phyloP scores from a whole-genome alignment of 2,329 filamentous ascomycete genomes.

The Phyllosticta citribraziliensis region DNA sequence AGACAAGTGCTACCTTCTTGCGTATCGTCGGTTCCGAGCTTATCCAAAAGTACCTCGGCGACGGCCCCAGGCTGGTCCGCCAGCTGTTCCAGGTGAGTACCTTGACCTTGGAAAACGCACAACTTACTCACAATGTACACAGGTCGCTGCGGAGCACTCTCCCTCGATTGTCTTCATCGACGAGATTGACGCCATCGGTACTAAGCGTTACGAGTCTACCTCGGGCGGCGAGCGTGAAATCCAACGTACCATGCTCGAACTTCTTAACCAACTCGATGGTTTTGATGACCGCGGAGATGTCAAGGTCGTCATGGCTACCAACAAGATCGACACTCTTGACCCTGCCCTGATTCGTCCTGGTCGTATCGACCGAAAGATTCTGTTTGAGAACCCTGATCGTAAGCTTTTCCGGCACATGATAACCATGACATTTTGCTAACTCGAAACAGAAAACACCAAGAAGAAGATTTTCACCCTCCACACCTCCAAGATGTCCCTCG shows the following conservation, averaged over 20 bases:
- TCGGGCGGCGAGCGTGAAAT: constrained; percentile 96
- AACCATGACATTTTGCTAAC: no score
- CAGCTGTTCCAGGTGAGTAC: constrained; percentile 67
- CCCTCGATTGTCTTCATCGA: constrained; percentile 98
- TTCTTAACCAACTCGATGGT: constrained; percentile 95
- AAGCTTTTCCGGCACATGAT: constrained; percentile 22
- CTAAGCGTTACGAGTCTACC: constrained; percentile 95
- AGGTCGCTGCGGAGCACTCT: constrained; percentile 84
- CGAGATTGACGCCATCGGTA: constrained; percentile 97
- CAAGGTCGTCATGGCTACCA: constrained; percentile 99
- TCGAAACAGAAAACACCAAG: constrained; percentile 73
- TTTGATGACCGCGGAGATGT: constrained; percentile 98
- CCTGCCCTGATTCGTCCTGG: constrained; percentile 92
- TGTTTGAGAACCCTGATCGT: constrained; percentile 64
- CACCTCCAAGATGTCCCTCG: constrained; percentile 96
- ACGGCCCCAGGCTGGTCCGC: constrained; percentile 86
- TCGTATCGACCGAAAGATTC: constrained; percentile 96
- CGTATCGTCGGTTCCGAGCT: constrained; percentile 95
- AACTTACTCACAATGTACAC: not conserved
- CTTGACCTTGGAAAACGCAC: no score
- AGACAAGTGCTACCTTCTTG: constrained; percentile 96
- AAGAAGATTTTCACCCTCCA: constrained; percentile 98
- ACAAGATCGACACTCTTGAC: constrained; percentile 98
- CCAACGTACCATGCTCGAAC: constrained; percentile 95
- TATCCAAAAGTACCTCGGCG: constrained; percentile 97